phyloP scores from a whole-genome alignment of 192 early-diverging fungal species.

The Tieghemiomyces parasiticus region DNA sequence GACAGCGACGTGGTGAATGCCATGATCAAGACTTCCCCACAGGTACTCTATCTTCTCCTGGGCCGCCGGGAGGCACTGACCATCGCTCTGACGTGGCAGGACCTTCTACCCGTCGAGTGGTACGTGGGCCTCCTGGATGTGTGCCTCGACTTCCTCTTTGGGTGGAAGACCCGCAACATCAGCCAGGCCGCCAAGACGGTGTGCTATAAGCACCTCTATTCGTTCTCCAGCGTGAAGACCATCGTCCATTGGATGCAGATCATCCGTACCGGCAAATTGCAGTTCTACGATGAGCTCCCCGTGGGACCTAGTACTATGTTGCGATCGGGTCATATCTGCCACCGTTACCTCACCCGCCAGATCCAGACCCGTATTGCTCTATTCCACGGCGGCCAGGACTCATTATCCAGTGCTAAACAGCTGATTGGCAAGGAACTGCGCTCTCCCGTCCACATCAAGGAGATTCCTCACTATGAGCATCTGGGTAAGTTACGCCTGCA shows the following conservation, averaged over 20 bases:
- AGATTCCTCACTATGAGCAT: conserved; percentile 68
- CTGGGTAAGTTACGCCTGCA: conserved; percentile 27
- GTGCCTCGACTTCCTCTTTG: conserved; percentile 62
- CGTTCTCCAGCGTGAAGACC: conserved; percentile 74
- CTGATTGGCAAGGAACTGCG: conserved; percentile 33
- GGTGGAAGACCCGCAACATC: conserved; percentile 57
- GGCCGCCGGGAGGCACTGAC: conserved; percentile 70
- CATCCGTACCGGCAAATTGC: conserved; percentile 65
- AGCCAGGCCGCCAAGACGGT: conserved; percentile 57
- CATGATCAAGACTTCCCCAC: conserved; percentile 68
- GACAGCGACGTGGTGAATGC: conserved; percentile 69
- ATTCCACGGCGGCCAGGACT: conserved; percentile 82
- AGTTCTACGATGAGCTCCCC: conserved; percentile 88
- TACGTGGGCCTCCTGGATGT: conserved; percentile 60
- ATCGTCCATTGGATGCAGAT: conserved; percentile 97
- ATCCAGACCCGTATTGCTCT: conserved; percentile 78
- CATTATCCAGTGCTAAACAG: conserved; percentile 54
- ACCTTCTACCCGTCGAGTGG: conserved; percentile 51
- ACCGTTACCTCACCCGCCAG: conserved; percentile 12
- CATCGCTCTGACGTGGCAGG: conserved; percentile 73
- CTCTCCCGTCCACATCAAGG: conserved; percentile 31
- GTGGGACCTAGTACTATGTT: neutral
- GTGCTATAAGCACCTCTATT: conserved; percentile 76
- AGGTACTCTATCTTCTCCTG: conserved; percentile 76
- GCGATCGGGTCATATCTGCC: neutral